Evolutionary conservation across 164 flowering plant species (phyloP).

Genomic region (Buxus sempervirens): DNA sequence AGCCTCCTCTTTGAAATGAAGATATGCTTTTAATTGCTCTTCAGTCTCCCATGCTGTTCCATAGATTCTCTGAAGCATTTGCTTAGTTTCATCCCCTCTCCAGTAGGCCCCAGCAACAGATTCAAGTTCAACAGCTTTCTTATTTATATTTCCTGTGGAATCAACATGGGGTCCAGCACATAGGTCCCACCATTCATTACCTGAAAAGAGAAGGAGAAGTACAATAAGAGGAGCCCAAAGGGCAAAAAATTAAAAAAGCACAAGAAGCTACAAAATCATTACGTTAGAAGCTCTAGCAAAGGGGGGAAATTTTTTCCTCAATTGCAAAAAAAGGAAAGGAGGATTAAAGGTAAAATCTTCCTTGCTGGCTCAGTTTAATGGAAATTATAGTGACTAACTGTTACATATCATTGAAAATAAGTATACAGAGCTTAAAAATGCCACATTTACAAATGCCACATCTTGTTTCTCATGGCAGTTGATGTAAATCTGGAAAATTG

Average conservation of each 20-base stretch:
- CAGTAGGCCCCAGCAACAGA: constrained; percentile 98
- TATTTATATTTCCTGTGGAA: constrained; percentile 78
- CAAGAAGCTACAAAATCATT: not conserved
- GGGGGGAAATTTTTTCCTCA: no score
- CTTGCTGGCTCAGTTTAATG: not conserved
- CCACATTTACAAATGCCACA: not conserved
- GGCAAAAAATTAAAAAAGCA: not conserved
- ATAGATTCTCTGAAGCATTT: constrained; percentile 95
- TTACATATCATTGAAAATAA: not conserved
- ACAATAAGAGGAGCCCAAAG: not conserved
- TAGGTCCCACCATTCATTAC: constrained; percentile 99
- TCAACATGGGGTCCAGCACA: constrained; percentile 99
- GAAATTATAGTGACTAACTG: not conserved
- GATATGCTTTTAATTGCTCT: constrained; percentile 85
- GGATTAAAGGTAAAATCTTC: not conserved
- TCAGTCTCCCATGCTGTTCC: constrained; percentile 98
- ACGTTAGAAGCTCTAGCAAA: not conserved
- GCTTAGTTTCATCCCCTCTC: constrained; percentile 89
- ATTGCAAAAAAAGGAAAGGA: no score
- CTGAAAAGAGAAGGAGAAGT: constrained; percentile 25
- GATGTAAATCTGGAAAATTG: not conserved
- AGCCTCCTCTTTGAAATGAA: constrained; percentile 89
- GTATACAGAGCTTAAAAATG: not conserved
- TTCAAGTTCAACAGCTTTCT: constrained; percentile 87
- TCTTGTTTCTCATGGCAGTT: not conserved